Evolutionary conservation across 768 basidiomycete genomes (phyloP), one percentile per base, ranked within the genome.

Genomic region (Phallus indusiatus): DNA sequence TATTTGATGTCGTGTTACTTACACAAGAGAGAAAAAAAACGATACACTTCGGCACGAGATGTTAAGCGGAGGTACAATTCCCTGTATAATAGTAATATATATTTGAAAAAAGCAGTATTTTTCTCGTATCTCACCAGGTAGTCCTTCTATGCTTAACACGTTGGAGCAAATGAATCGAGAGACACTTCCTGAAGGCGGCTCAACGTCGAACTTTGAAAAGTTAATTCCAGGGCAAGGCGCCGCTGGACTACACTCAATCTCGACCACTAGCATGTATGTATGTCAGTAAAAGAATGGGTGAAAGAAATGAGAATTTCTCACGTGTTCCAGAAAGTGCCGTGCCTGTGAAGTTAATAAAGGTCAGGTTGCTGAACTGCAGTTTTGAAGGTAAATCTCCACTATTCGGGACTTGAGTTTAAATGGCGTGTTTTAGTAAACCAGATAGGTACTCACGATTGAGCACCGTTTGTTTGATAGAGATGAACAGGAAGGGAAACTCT

Each of bases 401-500:
- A 53, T 20, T 42, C 37, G 55, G 7, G n/a, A n/a, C n/a, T n/a
- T n/a, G n/a, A 17, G 5, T 10, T 46, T 60, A 46, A 54, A 48
- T 20, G 48, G 16, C 24, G 50, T 33, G 2, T 18, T 48, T 9
- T 28, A n/a, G n/a, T n/a, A 60, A 28, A 20, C 10, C 16, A 55
- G 35, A 33, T 24, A 51, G 14, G 17, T 8, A 61, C 73, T 59
- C 55, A 78, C 79, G 73, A 70, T 49, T 77, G 71, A 3, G 71
- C 80, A 17, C 70, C 72, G 64, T 81, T 81, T 21, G 79, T 81
- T 64, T 83, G 80, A 61, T 75, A 76, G 17, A 82, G 62, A 60
- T 79, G 77, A 10, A 80, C 67, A 0, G 77, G 79, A 8, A 64
- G 64, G 50, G 73, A 71, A 56, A 82, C 80, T 11, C 72, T 72